Evolutionary conservation across 495 filamentous ascomycete genomes (phyloP), one percentile per base, ranked within the genome.

Genomic region (Tuber umbilicatum): DNA sequence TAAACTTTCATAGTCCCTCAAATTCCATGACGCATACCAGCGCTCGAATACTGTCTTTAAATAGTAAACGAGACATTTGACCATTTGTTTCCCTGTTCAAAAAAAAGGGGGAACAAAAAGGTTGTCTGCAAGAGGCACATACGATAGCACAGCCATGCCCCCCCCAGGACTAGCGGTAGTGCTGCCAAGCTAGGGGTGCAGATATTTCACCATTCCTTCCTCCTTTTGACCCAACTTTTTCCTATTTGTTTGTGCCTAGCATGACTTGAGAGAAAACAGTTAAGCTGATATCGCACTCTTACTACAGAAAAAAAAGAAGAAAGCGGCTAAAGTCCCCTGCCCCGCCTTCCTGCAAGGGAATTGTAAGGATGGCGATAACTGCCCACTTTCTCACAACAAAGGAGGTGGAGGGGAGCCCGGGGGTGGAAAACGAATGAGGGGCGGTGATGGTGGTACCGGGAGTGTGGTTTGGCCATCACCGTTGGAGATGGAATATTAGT

Each of bases 351-450:
- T 76, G 39, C 81, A 81, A 41, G 80, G 80, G 23, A 81, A 81
- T 45, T 81, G 80, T 70, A 81, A 81, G 70, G 78, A 81, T 50
- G 80, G 80, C 55, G 80, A 81, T 71, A 73, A 71, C 47, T 81
- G 80, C 72, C 73, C 79, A 16, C 81, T 81, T 42, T 77, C 80
- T 40, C 80, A 81, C 68, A 79, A 81, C 40, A 80, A 80, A 43
- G 31, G 70, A 38, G 60, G 64, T 47, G 47, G 69, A 19, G 73
- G 73, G 2, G 64, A 71, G 12, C 45, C 60, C 2, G 39, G 68
- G 1, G 74, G 76, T 19, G 69, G 71, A 21, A 67, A 47, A 42
- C 23, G 67, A 47, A 50, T 47, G 17, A 67, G 71, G 3, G 39
- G 71, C 31, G 23, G 70, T 45, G 23, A 41, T 12, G 72, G 74